phyloP scores from a whole-genome alignment of 2,329 filamentous ascomycete genomes.

The Fusarium decemcellulare region DNA sequence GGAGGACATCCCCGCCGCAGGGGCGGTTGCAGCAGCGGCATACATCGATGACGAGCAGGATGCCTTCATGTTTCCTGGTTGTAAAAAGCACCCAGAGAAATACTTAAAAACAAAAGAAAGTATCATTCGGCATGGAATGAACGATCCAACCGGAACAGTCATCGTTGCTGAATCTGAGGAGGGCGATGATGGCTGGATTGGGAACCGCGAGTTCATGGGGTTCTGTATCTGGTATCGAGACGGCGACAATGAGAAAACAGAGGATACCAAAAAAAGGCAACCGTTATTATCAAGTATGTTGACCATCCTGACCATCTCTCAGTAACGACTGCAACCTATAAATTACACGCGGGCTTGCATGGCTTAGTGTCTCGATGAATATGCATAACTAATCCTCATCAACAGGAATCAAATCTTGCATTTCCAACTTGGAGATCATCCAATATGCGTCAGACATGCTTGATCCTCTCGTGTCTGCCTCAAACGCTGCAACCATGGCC shows the following conservation, averaged over 20 bases:
- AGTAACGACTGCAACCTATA: too few species aligned
- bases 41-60: conserved; percentile 1
- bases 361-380: too few species aligned
- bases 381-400: background rate
- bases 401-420: background rate
- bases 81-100: background rate
- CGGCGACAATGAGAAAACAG: background rate
- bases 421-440: background rate
- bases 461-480: background rate
- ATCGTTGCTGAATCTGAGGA: background rate
- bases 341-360: too few species aligned
- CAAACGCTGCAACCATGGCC: background rate
- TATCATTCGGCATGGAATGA: background rate
- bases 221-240: background rate
- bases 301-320: too few species aligned
- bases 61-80: background rate
- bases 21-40: background rate
- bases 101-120: background rate
- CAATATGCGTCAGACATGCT: background rate
- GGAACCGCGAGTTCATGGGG: background rate
- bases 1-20: background rate
- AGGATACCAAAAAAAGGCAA: background rate
- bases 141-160: background rate
- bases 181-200: background rate
- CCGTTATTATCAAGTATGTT: background rate